These are phyloP conservation scores for Rhodotorula sp. DNA, from an alignment of 1,284 basidiomycete genomes.

Conservation along the genomic window DNA sequence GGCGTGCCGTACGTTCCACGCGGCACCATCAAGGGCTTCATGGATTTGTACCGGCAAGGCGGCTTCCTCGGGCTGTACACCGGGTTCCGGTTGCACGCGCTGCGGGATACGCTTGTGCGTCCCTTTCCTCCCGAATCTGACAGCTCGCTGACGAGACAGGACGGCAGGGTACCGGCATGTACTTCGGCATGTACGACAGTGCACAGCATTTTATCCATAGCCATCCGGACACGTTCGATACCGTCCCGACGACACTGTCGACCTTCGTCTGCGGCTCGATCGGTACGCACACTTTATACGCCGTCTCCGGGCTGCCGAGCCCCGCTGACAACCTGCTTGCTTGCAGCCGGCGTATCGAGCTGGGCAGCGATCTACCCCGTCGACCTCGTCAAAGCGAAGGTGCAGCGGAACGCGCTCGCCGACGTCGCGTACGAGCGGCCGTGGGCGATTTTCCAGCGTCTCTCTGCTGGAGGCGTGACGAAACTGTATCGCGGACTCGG, in stretches of 20 bases:
- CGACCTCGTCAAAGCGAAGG: constrained; percentile 83
- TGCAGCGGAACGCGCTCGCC: constrained; percentile 79
- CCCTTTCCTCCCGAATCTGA: constrained; percentile 53
- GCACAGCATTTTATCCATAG: constrained; percentile 68
- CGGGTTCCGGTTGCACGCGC: constrained; percentile 71
- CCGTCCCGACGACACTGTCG: constrained; percentile 70
- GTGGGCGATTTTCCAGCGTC: constrained; percentile 70
- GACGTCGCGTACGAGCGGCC: constrained; percentile 65
- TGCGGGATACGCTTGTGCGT: constrained; percentile 33
- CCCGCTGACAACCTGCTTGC: constrained; percentile 67
- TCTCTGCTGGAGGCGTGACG: constrained; percentile 75
- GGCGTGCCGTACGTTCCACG: constrained; percentile 44
- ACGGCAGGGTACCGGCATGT: constrained; percentile 70
- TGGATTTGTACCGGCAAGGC: constrained; percentile 52
- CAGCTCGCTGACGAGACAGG: constrained; percentile 41
- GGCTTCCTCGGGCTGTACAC: constrained; percentile 76
- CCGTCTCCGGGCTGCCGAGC: constrained; percentile 55
- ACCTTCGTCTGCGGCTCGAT: constrained; percentile 80
- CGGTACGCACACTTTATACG: constrained; percentile 23
- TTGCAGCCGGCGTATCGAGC: constrained; percentile 57
- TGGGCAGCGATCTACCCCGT: constrained; percentile 42
- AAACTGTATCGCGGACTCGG: constrained; percentile 82
- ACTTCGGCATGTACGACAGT: constrained; percentile 84
- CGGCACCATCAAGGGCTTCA: constrained; percentile 43
- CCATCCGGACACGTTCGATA: constrained; percentile 65